Percentiles rank a stretch among this genome's conserved stretches.
Evolutionary conservation across 2,329 filamentous ascomycete genomes (phyloP).

Genomic region (Rhynchosporium secalis): DNA sequence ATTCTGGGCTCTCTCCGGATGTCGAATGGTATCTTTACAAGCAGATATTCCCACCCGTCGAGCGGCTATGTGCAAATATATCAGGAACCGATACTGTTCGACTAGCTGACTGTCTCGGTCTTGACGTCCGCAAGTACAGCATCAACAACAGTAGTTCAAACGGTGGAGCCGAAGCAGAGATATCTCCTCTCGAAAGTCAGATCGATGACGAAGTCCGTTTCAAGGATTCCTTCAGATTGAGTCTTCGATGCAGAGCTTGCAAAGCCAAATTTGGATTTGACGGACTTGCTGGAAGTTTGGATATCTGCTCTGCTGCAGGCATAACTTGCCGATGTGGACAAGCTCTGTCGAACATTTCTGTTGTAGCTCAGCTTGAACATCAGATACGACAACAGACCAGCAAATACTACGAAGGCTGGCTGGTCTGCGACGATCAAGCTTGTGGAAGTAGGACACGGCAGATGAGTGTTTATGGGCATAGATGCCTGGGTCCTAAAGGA

Average conservation of each 20-base stretch:
- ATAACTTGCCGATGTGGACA: slow-evolving; percentile 72
- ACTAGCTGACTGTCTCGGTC: slow-evolving; percentile 88
- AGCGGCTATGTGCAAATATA: slow-evolving; percentile 96
- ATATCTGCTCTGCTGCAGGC: slow-evolving; percentile 70
- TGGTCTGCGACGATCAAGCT: slow-evolving; percentile 84
- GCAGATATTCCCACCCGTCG: slow-evolving; percentile 96
- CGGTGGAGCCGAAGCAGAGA: slow-evolving; percentile 62
- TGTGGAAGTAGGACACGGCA: slow-evolving; percentile 87
- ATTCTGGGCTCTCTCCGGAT: slow-evolving; percentile 76
- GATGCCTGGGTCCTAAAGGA: slow-evolving; percentile 84
- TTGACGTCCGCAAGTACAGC: slow-evolving; percentile 86
- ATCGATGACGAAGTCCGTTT: slow-evolving; percentile 91
- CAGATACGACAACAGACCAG: slow-evolving; percentile 77
- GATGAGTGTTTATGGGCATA: slow-evolving; percentile 87
- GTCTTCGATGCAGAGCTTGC: slow-evolving; percentile 80
- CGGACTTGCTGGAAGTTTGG: slow-evolving; percentile 62
- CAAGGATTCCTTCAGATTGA: slow-evolving; percentile 73
- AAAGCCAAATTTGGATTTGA: slow-evolving; percentile 72
- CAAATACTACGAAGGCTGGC: slow-evolving; percentile 89
- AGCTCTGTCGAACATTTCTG: slow-evolving; percentile 65
- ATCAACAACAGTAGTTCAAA: slow-evolving; percentile 59
- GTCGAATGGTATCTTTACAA: slow-evolving; percentile 99
- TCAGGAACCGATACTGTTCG: slow-evolving; percentile 86
- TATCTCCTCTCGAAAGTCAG: slow-evolving; percentile 90
- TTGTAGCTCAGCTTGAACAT: slow-evolving; percentile 84